Evolutionary conservation across 192 early-diverging fungal genomes (phyloP).

Genomic region (Gonapodya prolifera): DNA sequence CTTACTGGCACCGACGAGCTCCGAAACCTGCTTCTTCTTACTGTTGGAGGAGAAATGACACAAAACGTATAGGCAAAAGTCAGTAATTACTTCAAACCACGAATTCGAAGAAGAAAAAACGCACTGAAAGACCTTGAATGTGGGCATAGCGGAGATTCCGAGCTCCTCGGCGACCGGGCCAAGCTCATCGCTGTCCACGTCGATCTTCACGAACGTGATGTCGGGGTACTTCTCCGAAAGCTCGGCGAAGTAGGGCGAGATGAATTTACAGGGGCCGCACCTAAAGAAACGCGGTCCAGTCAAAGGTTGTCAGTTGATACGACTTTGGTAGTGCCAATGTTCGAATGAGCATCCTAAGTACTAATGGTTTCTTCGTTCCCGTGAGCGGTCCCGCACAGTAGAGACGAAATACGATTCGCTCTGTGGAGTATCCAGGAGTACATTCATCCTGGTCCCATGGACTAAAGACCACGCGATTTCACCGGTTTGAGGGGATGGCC

Average conservation of each 20-base stretch:
- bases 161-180: slow-evolving; percentile 29
- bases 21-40: slow-evolving; percentile 32
- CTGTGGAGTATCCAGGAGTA: too few species aligned
- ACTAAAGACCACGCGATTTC: too few species aligned
- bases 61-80: slow-evolving; percentile 41
- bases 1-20: slow-evolving; percentile 40
- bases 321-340: too few species aligned
- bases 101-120: background rate
- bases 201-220: slow-evolving; percentile 64
- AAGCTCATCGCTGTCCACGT: slow-evolving; percentile 48
- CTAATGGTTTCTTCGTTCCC: too few species aligned
- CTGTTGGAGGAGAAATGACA: slow-evolving; percentile 29
- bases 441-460: too few species aligned
- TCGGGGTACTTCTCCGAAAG: slow-evolving; percentile 35
- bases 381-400: too few species aligned
- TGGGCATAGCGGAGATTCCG: slow-evolving; percentile 35
- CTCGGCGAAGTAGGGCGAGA: slow-evolving; percentile 48
- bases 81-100: too few species aligned
- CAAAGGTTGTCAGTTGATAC: too few species aligned
- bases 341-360: too few species aligned
- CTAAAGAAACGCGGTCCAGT: too few species aligned
- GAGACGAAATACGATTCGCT: too few species aligned
- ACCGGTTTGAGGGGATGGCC: too few species aligned
- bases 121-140: slow-evolving; percentile 38
- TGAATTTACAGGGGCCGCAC: slow-evolving; percentile 8